Evolutionary conservation across 2,329 filamentous ascomycete species (phyloP).

Genomic region (Cercospora zeae-maydis): DNA sequence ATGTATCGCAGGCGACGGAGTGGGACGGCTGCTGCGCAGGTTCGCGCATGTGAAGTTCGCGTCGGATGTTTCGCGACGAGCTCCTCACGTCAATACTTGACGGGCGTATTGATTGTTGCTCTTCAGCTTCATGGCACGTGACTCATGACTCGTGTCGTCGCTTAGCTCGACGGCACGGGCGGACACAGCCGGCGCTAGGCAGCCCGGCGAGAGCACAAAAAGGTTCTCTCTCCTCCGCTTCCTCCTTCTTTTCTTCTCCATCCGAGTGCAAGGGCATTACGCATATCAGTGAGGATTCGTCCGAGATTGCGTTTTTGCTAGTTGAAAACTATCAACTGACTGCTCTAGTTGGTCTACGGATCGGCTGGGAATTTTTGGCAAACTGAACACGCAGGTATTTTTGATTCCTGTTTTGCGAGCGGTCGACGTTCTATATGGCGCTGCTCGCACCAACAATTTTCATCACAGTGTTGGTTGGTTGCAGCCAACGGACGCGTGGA

Average conservation of each 20-base stretch:
- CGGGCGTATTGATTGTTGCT: neutral
- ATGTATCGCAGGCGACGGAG: neutral
- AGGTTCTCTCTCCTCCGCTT: neutral
- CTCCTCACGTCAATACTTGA: neutral
- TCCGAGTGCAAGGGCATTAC: slow-evolving; percentile 63
- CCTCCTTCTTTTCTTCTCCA: neutral
- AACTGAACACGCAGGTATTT: neutral
- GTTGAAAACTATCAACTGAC: slow-evolving; percentile 82
- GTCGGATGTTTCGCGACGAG: slow-evolving; percentile 6
- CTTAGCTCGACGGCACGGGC: neutral
- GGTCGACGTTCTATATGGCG: too few species aligned
- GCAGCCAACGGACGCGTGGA: too few species aligned
- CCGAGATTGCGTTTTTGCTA: slow-evolving; percentile 86
- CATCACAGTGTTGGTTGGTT: too few species aligned
- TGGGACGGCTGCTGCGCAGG: neutral
- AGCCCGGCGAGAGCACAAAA: neutral
- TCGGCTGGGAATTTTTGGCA: slow-evolving; percentile 76
- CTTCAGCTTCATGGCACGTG: neutral
- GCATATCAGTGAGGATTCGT: slow-evolving; percentile 82
- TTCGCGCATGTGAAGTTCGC: neutral
- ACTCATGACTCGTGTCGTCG: neutral
- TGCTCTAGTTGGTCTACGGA: slow-evolving; percentile 67
- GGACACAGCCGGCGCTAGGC: neutral
- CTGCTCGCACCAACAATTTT: too few species aligned
- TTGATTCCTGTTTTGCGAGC: too few species aligned